Evolutionary conservation across 495 filamentous ascomycete genomes (phyloP).

Genomic region (Mytilinidion resinicola): DNA sequence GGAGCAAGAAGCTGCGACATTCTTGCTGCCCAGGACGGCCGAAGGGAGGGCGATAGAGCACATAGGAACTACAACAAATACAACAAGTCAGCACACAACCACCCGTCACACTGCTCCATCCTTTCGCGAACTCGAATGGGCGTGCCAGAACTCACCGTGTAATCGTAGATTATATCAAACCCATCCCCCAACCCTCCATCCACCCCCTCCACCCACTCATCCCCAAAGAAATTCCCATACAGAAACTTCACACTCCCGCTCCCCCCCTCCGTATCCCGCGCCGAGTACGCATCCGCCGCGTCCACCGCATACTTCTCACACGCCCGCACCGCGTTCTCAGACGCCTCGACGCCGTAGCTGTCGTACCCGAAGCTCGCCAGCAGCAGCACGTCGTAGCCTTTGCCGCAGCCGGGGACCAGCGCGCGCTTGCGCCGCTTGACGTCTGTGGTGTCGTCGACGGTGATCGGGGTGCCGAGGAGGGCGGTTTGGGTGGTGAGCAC

Average conservation of each 20-base stretch:
- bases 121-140: background rate
- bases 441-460: slow-evolving; percentile 27
- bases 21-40: slow-evolving; percentile 63
- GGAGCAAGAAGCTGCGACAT: slow-evolving; percentile 58
- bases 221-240: slow-evolving; percentile 65
- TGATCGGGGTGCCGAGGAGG: slow-evolving; percentile 42
- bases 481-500: slow-evolving; percentile 44
- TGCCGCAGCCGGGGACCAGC: slow-evolving; percentile 59
- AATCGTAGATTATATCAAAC: slow-evolving; percentile 82
- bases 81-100: background rate
- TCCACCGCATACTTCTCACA: slow-evolving; percentile 44
- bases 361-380: slow-evolving; percentile 67
- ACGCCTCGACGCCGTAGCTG: slow-evolving; percentile 65
- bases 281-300: slow-evolving; percentile 40
- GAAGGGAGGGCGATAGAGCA: slow-evolving; percentile 58
- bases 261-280: slow-evolving; percentile 40
- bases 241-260: slow-evolving; percentile 55
- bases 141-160: slow-evolving; percentile 56
- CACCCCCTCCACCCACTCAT: slow-evolving; percentile 49
- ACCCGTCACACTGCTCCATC: background rate
- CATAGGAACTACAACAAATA: slow-evolving; percentile 62
- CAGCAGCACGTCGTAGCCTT: slow-evolving; percentile 67
- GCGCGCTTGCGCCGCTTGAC: slow-evolving; percentile 40
- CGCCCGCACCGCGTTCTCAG: slow-evolving; percentile 48
- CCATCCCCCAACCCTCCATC: slow-evolving; percentile 40